These are phyloP conservation scores for Sutorius eximius DNA, from an alignment of 1,284 basidiomycete species.

Conservation along the genomic window DNA sequence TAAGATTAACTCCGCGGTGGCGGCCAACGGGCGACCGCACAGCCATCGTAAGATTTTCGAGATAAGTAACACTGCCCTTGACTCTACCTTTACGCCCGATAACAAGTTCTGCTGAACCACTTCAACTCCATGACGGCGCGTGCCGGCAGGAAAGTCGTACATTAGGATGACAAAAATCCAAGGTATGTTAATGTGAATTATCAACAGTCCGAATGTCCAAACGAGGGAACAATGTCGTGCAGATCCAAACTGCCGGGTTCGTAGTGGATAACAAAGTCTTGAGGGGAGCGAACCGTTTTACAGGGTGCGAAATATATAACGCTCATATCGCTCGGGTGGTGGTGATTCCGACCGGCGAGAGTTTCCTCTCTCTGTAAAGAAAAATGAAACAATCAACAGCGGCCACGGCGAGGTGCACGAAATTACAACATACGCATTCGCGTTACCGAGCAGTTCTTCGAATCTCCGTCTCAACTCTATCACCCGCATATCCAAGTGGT, in stretches of 20 bases:
- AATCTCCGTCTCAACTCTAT: slow-evolving; percentile 32
- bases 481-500: slow-evolving; percentile 19
- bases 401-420: background rate
- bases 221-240: background rate
- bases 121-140: background rate
- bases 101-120: no score
- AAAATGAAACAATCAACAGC: background rate
- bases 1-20: no score
- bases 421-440: slow-evolving; percentile 20
- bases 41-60: no score
- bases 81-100: no score
- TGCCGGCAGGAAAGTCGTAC: background rate
- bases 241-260: background rate
- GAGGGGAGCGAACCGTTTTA: no score
- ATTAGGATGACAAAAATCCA: background rate
- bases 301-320: background rate
- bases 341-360: slow-evolving; percentile 18
- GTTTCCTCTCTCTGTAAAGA: slow-evolving; percentile 21
- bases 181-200: background rate
- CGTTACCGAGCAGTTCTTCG: slow-evolving; percentile 43
- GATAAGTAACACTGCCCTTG: no score
- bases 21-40: no score
- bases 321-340: background rate
- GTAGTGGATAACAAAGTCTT: background rate
- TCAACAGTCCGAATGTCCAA: background rate